Evolutionary conservation across 805 yeast genomes (phyloP), one percentile per base, ranked within the genome.

Genomic region (Kodamaea fukazawae): DNA sequence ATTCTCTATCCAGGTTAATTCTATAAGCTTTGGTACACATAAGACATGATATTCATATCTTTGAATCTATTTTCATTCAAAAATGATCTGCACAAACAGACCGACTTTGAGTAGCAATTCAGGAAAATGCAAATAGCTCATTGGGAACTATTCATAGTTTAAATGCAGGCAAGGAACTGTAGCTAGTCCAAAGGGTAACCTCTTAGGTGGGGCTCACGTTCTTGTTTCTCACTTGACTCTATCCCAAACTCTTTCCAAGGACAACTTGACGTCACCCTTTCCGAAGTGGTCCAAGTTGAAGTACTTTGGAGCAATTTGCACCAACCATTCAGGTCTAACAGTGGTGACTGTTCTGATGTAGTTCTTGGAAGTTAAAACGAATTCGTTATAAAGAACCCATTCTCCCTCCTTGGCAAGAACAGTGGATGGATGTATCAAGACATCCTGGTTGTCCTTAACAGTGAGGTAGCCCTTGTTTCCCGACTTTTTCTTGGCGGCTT

Each of bases 401-500:
- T 91, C 97, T 45, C 83, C 83, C 43, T 86, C 93, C 42, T 81
- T 83, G n/a, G 86, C 84, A 43, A 91, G 67, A 8, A 89, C 93
- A 1, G 97, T 87, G 40, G 93, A 83, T 45, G 99, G 99, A 60
- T 93, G 99, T 34, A 93, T 74, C 53, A 89, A 66, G 9, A 91
- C 98, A 47, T 91, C 98, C 69, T 93, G 99, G 57, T 90, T 89
- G 63, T 93, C 99, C 64, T 89, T 89, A 36, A 90, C 85, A 0
- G 99, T 93, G 51, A 86, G 75, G 61, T 84, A 91, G n/a, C 86
- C 90, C 49, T 66, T 67, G 54, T 83, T 84, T 30, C 78, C 74
- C n/a, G 85, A 77, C 67, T 79, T 80, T 70, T 86, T 87, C 68
- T 90, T 93, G 25, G 97, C 98, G 40, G 86, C 95, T 69, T 93